A percentile compares a stretch with the other conserved stretches of the same genome.
Evolutionary conservation across 2,329 filamentous ascomycete genomes (phyloP).

Genomic region (Trichoderma sp.): DNA sequence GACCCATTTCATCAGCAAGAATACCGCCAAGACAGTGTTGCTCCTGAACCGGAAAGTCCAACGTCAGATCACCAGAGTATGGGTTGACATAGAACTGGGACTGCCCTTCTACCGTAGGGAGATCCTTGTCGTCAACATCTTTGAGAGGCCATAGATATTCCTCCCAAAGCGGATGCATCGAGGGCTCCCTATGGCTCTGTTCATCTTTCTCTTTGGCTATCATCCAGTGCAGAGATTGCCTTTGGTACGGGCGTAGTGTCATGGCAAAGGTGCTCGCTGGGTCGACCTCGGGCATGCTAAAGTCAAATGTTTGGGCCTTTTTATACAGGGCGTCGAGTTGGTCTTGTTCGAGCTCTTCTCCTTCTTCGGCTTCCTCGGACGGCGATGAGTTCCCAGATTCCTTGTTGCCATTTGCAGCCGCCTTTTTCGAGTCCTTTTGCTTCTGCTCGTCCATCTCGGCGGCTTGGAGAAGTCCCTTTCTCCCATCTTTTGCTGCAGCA

Average conservation of each 20-base stretch:
- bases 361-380: slow-evolving; percentile 73
- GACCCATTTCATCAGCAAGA: slow-evolving; percentile 93
- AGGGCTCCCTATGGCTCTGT: slow-evolving; percentile 66
- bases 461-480: slow-evolving; percentile 81
- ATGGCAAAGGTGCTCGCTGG: slow-evolving; percentile 80
- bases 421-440: slow-evolving; percentile 51
- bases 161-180: slow-evolving; percentile 98
- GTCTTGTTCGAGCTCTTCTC: slow-evolving; percentile 88
- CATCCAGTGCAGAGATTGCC: slow-evolving; percentile 96
- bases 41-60: slow-evolving; percentile 90
- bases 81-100: slow-evolving; percentile 90
- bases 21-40: slow-evolving; percentile 93
- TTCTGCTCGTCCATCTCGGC: slow-evolving; percentile 83
- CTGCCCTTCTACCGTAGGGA: slow-evolving; percentile 65
- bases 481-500: slow-evolving; percentile 72
- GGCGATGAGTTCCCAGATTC: slow-evolving; percentile 49
- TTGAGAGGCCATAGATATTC: slow-evolving; percentile 87
- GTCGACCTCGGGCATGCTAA: slow-evolving; percentile 82
- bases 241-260: slow-evolving; percentile 87
- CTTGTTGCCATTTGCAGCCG: slow-evolving; percentile 26
- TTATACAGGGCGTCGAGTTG: slow-evolving; percentile 92
- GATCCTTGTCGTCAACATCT: slow-evolving; percentile 77
- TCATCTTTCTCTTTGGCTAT: slow-evolving; percentile 84
- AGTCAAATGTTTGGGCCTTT: slow-evolving; percentile 96
- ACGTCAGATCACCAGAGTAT: slow-evolving; percentile 88